These are phyloP conservation scores for Pythium utonaiense DNA, from an alignment of 352 stramenopile species.

Conservation along the genomic window DNA sequence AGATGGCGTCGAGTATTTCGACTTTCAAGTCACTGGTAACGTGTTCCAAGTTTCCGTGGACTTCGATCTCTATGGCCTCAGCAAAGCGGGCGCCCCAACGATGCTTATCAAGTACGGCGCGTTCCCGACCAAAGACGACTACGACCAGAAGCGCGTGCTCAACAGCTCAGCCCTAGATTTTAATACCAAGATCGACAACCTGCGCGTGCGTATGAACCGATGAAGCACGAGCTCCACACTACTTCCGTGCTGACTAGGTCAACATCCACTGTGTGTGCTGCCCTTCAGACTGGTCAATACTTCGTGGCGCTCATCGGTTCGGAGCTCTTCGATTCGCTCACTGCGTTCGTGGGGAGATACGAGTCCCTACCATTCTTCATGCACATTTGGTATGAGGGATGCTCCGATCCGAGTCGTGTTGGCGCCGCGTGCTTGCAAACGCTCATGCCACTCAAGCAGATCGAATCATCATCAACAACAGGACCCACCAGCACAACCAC, in stretches of 20 bases:
- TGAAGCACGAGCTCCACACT: too few relatives aligned
- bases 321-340: constrained; percentile 24
- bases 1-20: constrained; percentile 35
- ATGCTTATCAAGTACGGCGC: constrained; percentile 29
- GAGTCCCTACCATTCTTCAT: constrained; percentile 23
- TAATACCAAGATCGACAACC: constrained; percentile 18
- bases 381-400: constrained; percentile 26
- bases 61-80: too few relatives aligned
- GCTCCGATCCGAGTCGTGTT: constrained; percentile 15
- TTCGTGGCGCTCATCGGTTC: constrained; percentile 20
- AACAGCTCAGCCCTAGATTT: constrained; percentile 18
- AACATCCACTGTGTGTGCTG: too few relatives aligned
- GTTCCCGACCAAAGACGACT: constrained; percentile 22
- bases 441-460: neutral
- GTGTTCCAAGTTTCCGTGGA: constrained; percentile 18
- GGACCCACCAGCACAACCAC: constrained; percentile 6
- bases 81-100: too few relatives aligned
- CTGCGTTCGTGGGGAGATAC: constrained; percentile 19
- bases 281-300: constrained; percentile 20
- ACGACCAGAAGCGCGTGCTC: constrained; percentile 21
- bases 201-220: constrained; percentile 17
- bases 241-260: too few relatives aligned
- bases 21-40: constrained; percentile 24
- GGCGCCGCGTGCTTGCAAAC: constrained; percentile 12
- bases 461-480: constrained; percentile 5